These are phyloP conservation scores for Bonia amplexicaulis DNA, from an alignment of 176 grass and related monocot genomes.

Conservation along the genomic window DNA sequence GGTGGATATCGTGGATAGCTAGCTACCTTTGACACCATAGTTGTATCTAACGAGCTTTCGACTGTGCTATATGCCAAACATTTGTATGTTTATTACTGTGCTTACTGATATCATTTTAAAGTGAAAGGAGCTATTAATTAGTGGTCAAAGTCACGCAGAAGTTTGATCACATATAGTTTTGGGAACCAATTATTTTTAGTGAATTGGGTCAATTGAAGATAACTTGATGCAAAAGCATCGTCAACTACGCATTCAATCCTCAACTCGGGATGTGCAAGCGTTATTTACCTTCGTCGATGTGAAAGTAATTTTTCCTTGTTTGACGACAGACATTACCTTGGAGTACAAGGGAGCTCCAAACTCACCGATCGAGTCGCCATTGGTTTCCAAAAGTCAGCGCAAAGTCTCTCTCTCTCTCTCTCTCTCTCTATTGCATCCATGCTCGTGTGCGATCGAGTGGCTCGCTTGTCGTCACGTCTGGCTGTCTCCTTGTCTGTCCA, in stretches of 20 bases:
- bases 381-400: slow-evolving; percentile 26
- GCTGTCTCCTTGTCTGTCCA: background rate
- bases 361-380: slow-evolving; percentile 12
- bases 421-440: background rate
- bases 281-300: slow-evolving; percentile 22
- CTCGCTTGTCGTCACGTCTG: slow-evolving; percentile 19
- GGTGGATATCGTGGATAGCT: background rate
- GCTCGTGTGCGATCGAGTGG: background rate
- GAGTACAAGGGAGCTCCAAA: slow-evolving; percentile 14
- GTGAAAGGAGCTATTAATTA: background rate
- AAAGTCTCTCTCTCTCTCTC: background rate
- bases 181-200: background rate
- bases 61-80: no score
- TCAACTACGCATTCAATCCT: background rate
- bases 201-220: background rate
- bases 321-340: slow-evolving; percentile 4
- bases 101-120: background rate
- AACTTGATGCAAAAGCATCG: slow-evolving; percentile 8
- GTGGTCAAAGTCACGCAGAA: background rate
- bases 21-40: background rate
- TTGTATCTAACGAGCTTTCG: no score
- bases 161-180: background rate
- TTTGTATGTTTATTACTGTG: no score
- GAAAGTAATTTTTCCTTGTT: slow-evolving; percentile 20
- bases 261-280: background rate